Conservation (phyloP, 2,329 filamentous ascomycete species). For the Botrytis fragariae region DNA sequence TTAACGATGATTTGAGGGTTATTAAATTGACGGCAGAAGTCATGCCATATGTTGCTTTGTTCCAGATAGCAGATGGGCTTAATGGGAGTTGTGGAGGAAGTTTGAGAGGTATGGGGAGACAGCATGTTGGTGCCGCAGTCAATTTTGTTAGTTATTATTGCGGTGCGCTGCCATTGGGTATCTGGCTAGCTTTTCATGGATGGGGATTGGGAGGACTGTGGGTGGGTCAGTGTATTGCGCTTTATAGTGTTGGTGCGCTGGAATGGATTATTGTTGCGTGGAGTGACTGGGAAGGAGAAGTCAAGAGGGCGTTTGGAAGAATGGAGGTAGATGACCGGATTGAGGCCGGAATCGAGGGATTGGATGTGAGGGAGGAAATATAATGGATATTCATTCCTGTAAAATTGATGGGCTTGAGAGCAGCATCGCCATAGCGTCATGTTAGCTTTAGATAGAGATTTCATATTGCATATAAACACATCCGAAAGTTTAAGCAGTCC, state of each 20-base stretch:
- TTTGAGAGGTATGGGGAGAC: constrained; percentile 78
- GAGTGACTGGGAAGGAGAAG: constrained; percentile 75
- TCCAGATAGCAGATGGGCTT: constrained; percentile 85
- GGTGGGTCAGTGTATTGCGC: constrained; percentile 77
- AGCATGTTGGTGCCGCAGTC: constrained; percentile 79
- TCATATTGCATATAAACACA: neutral
- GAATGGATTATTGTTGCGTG: constrained; percentile 79
- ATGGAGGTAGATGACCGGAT: constrained; percentile 53
- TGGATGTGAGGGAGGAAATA: neutral
- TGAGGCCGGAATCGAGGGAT: constrained; percentile 23
- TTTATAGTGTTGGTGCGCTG: constrained; percentile 74
- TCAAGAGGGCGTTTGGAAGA: constrained; percentile 66
- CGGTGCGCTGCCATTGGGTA: constrained; percentile 75
- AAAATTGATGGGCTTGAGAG: constrained; percentile 4
- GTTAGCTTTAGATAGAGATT: neutral
- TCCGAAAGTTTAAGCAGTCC: neutral
- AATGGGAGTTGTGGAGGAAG: constrained; percentile 83
- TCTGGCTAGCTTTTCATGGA: constrained; percentile 81
- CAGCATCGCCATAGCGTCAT: neutral
- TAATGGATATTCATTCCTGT: constrained; percentile 19
- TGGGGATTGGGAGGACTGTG: constrained; percentile 80
- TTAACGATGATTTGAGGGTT: constrained; percentile 75
- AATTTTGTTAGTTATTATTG: constrained; percentile 84
- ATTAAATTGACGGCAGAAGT: constrained; percentile 71
- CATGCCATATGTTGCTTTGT: constrained; percentile 82